phyloP scores from a whole-genome alignment of 139 green algal genomes.

The Tetradesmus lagerheimii region DNA sequence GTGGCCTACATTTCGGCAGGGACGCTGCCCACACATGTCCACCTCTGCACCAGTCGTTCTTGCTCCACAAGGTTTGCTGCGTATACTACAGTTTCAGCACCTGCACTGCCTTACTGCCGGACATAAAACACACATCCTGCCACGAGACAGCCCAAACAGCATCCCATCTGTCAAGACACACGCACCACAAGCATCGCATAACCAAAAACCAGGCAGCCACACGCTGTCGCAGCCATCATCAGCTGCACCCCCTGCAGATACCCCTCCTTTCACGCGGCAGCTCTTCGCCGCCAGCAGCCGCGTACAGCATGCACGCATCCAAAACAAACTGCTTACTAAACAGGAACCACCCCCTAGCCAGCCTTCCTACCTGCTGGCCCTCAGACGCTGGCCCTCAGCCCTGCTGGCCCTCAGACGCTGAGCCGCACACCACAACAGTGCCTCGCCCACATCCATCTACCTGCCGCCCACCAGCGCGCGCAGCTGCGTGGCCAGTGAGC shows the following conservation, averaged over 20 bases:
- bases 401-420: too few species aligned
- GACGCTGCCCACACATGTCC: too few species aligned
- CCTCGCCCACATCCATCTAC: neutral
- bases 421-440: neutral
- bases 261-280: neutral
- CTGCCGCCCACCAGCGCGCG: constrained; percentile 49
- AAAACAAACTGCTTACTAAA: neutral
- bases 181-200: neutral
- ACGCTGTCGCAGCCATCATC: neutral
- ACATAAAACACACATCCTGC: neutral
- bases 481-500: constrained; percentile 67
- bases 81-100: neutral
- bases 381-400: neutral
- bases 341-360: too few species aligned
- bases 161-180: neutral
- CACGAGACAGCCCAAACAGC: neutral
- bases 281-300: neutral
- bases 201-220: neutral
- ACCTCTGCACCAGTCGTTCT: too few species aligned
- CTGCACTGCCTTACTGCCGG: neutral
- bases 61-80: too few species aligned
- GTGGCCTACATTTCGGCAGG: too few species aligned
- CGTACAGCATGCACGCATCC: neutral
- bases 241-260: neutral
- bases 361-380: neutral